These are phyloP conservation scores for Gryganskiella cystojenkinii DNA, from an alignment of 192 early-diverging fungal species.

Conservation along the genomic window DNA sequence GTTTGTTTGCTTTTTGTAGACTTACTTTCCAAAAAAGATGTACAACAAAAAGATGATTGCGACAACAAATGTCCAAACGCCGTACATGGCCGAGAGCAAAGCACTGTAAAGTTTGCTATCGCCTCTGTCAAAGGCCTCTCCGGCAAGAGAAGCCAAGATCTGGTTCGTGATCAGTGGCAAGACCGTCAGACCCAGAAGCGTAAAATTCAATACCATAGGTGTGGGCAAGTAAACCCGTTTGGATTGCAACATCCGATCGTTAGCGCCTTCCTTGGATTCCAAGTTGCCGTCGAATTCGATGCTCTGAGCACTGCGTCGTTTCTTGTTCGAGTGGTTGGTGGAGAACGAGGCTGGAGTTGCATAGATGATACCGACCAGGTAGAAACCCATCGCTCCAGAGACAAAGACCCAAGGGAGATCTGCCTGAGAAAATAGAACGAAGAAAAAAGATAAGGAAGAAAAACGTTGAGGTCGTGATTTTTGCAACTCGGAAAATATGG, in stretches of 20 bases:
- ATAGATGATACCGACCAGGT: conserved; percentile 52
- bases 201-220: conserved; percentile 41
- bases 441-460: background rate
- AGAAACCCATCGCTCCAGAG: conserved; percentile 48
- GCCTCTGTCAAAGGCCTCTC: conserved; percentile 20
- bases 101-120: conserved; percentile 7
- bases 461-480: background rate
- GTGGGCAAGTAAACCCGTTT: conserved; percentile 39
- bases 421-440: conserved; percentile 19
- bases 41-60: conserved; percentile 40
- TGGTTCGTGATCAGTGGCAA: conserved; percentile 40
- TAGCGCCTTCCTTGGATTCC: background rate
- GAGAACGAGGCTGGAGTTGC: conserved; percentile 49
- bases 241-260: conserved; percentile 15
- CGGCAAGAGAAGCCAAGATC: conserved; percentile 43
- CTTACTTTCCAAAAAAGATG: conserved; percentile 54
- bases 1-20: background rate
- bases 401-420: conserved; percentile 48
- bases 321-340: conserved; percentile 7
- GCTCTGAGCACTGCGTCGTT: conserved; percentile 14
- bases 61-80: conserved; percentile 28
- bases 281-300: conserved; percentile 1
- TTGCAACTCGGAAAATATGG: background rate
- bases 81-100: conserved; percentile 36
- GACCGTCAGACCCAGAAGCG: conserved; percentile 29